Evolutionary conservation across 2,329 filamentous ascomycete genomes (phyloP).

Genomic region (Claviceps sorghi): DNA sequence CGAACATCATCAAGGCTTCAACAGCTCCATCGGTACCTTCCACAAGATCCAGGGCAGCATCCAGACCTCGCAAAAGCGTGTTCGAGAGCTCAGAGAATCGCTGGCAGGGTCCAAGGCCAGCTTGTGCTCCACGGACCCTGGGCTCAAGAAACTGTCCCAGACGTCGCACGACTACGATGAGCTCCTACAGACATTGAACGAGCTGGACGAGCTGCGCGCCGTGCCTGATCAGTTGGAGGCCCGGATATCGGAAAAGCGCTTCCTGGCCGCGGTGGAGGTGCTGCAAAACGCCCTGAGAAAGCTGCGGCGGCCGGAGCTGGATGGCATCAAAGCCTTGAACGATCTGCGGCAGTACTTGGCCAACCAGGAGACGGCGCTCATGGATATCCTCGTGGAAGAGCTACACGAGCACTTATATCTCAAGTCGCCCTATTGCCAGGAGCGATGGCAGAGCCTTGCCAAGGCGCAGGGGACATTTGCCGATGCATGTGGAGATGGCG

Average conservation of each 20-base stretch:
- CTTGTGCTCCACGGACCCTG: conserved; percentile 73
- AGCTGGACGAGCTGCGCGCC: conserved; percentile 74
- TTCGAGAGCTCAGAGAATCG: conserved; percentile 71
- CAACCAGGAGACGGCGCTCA: conserved; percentile 82
- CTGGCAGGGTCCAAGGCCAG: conserved; percentile 66
- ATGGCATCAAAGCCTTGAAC: conserved; percentile 75
- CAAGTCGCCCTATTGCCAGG: conserved; percentile 94
- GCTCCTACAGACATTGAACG: conserved; percentile 66
- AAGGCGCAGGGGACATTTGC: conserved; percentile 46
- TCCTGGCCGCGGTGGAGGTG: conserved; percentile 82
- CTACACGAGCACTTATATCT: conserved; percentile 94
- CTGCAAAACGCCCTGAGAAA: conserved; percentile 75
- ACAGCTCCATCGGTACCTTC: conserved; percentile 95
- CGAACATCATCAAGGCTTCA: conserved; percentile 97
- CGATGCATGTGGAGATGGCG: conserved; percentile 32
- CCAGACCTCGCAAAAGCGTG: conserved; percentile 70
- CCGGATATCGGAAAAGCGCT: conserved; percentile 89
- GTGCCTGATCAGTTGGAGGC: conserved; percentile 89
- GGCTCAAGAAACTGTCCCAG: conserved; percentile 77
- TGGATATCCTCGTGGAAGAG: conserved; percentile 94
- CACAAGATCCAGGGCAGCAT: conserved; percentile 97
- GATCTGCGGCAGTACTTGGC: conserved; percentile 78
- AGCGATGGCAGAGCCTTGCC: conserved; percentile 77
- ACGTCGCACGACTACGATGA: conserved; percentile 84
- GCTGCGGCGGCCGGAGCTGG: conserved; percentile 74